phyloP scores from a whole-genome alignment of 768 basidiomycete genomes.

The Mycena belliarum region DNA sequence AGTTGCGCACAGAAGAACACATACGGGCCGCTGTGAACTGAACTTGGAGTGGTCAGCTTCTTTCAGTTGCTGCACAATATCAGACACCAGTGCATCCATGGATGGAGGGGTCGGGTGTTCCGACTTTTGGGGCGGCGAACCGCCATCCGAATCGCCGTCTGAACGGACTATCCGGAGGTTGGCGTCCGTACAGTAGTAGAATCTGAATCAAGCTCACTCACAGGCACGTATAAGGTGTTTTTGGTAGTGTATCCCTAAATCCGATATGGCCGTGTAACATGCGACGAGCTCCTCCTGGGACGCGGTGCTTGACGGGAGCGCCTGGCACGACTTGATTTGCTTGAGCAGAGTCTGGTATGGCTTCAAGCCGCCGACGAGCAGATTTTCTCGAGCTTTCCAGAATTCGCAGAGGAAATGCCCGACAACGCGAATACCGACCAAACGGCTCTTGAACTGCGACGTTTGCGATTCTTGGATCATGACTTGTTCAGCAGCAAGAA shows the following conservation, averaged over 20 bases:
- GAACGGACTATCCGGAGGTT: not conserved
- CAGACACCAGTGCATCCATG: not conserved
- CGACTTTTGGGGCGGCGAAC: not conserved
- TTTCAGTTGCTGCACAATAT: not conserved
- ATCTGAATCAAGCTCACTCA: not conserved
- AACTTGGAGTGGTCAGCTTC: not conserved
- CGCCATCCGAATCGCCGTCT: not conserved
- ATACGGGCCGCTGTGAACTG: not conserved
- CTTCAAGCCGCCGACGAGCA: not conserved
- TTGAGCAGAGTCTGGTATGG: not conserved
- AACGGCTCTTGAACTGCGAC: not conserved
- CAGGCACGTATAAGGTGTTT: conserved; percentile 2
- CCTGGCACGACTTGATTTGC: not conserved
- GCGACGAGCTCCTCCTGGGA: not conserved
- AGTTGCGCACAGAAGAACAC: not conserved
- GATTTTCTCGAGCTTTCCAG: not conserved
- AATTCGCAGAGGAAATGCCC: conserved; percentile 7
- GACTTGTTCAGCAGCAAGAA: not conserved
- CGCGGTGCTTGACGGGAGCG: not conserved
- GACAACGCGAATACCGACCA: conserved; percentile 2
- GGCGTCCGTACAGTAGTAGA: not conserved
- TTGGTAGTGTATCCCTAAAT: conserved; percentile 4
- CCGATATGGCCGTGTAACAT: not conserved
- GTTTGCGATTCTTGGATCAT: not conserved
- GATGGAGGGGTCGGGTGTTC: not conserved